phyloP scores from a whole-genome alignment of 495 filamentous ascomycete species.

The Penicillium chermesinum region DNA sequence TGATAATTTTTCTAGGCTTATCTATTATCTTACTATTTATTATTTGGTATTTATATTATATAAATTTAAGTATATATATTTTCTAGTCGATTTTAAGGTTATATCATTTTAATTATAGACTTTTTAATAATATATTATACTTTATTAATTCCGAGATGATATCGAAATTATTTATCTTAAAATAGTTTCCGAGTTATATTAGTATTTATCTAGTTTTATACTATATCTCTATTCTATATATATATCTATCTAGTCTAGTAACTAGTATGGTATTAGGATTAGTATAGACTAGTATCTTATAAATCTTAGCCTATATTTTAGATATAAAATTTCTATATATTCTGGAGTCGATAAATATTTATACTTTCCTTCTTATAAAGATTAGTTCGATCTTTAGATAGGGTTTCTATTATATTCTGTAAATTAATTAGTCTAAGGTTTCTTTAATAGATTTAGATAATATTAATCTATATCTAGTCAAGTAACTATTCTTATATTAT shows the following conservation, averaged over 20 bases:
- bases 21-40: no score
- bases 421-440: not conserved
- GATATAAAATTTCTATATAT: conserved; percentile 2
- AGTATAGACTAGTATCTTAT: conserved; percentile 9
- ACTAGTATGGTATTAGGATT: conserved; percentile 7
- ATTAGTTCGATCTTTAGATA: not conserved
- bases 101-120: not conserved
- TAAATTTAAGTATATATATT: no score
- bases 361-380: not conserved
- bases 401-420: not conserved
- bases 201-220: conserved; percentile 7
- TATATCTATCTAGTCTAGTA: conserved; percentile 16
- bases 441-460: not conserved
- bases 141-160: not conserved
- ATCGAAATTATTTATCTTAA: conserved; percentile 6
- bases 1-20: no score
- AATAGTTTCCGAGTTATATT: conserved; percentile 21
- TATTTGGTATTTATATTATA: no score
- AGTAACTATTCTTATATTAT: not conserved
- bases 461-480: not conserved
- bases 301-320: conserved; percentile 18
- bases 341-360: conserved; percentile 12
- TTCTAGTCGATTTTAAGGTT: no score
- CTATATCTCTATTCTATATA: conserved; percentile 20
- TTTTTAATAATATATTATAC: not conserved